These are phyloP conservation scores for Lomentospora prolificans DNA, from an alignment of 2,329 filamentous ascomycete species.

Conservation along the genomic window DNA sequence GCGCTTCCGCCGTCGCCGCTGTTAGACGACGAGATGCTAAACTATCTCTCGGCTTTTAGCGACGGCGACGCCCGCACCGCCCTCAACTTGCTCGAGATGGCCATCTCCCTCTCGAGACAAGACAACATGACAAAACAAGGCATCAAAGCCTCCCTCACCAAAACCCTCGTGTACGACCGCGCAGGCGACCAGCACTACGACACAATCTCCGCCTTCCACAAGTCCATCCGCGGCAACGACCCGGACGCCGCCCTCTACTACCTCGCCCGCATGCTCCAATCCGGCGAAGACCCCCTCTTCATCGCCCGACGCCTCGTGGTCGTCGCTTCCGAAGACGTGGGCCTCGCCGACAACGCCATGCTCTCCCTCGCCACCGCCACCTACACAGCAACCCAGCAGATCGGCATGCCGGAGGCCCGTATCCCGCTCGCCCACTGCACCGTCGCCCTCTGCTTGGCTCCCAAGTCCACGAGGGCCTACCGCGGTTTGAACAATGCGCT, in stretches of 20 bases:
- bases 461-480: conserved; percentile 83
- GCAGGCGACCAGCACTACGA: conserved; percentile 97
- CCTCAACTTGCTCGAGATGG: conserved; percentile 83
- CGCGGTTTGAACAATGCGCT: conserved; percentile 72
- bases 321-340: conserved; percentile 89
- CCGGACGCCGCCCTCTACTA: conserved; percentile 89
- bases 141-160: conserved; percentile 76
- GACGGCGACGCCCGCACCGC: conserved; percentile 91
- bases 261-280: conserved; percentile 88
- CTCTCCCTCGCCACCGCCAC: conserved; percentile 76
- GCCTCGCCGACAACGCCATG: conserved; percentile 76
- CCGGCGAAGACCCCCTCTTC: conserved; percentile 86
- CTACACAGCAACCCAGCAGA: conserved; percentile 81
- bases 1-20: conserved; percentile 35
- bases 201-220: conserved; percentile 94
- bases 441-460: conserved; percentile 68
- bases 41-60: conserved; percentile 74
- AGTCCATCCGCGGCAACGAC: conserved; percentile 81
- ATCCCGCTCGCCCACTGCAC: conserved; percentile 86
- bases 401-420: conserved; percentile 89
- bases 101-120: conserved; percentile 59
- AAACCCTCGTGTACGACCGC: conserved; percentile 89
- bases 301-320: conserved; percentile 89
- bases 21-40: conserved; percentile 66
- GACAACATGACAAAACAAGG: conserved; percentile 58